These are phyloP conservation scores for Pelargonium citronellum DNA, from an alignment of 441 rosid species.

Conservation along the genomic window DNA sequence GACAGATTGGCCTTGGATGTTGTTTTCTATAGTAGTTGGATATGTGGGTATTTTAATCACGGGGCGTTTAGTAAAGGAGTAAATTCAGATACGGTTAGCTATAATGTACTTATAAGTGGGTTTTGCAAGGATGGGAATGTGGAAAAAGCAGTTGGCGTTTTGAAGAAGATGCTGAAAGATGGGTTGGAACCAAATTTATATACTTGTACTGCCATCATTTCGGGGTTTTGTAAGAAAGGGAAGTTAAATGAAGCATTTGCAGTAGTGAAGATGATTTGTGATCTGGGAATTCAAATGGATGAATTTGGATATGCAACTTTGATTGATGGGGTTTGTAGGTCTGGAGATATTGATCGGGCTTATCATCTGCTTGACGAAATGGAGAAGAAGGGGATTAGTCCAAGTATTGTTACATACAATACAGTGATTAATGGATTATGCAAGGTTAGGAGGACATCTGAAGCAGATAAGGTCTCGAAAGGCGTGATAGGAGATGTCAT, in stretches of 20 bases:
- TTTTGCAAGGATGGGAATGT: slow-evolving; percentile 43
- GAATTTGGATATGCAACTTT: slow-evolving; percentile 61
- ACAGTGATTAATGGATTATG: slow-evolving; percentile 62
- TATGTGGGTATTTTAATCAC: slow-evolving; percentile 41
- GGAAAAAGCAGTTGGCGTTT: slow-evolving; percentile 44
- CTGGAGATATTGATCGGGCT: slow-evolving; percentile 46
- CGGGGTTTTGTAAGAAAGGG: slow-evolving; percentile 57
- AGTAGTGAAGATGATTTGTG: slow-evolving; percentile 43
- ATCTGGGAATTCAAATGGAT: slow-evolving; percentile 46
- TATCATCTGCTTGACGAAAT: slow-evolving; percentile 53
- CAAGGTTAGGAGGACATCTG: slow-evolving; percentile 51
- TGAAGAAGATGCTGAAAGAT: slow-evolving; percentile 52
- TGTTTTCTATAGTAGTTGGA: slow-evolving; percentile 62
- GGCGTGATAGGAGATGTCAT: slow-evolving; percentile 48
- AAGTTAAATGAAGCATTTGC: slow-evolving; percentile 51
- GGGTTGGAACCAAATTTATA: slow-evolving; percentile 52
- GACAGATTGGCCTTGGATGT: slow-evolving; percentile 56
- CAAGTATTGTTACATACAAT: slow-evolving; percentile 51
- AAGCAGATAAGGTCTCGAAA: slow-evolving; percentile 60
- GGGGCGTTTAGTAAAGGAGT: slow-evolving; percentile 42
- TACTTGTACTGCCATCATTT: slow-evolving; percentile 47
- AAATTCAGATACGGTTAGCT: slow-evolving; percentile 41
- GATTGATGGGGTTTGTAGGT: slow-evolving; percentile 58
- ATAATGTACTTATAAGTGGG: slow-evolving; percentile 51
- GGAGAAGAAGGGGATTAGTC: slow-evolving; percentile 61